phyloP scores from a whole-genome alignment of 768 basidiomycete genomes.

The Naematelia aurantialba region DNA sequence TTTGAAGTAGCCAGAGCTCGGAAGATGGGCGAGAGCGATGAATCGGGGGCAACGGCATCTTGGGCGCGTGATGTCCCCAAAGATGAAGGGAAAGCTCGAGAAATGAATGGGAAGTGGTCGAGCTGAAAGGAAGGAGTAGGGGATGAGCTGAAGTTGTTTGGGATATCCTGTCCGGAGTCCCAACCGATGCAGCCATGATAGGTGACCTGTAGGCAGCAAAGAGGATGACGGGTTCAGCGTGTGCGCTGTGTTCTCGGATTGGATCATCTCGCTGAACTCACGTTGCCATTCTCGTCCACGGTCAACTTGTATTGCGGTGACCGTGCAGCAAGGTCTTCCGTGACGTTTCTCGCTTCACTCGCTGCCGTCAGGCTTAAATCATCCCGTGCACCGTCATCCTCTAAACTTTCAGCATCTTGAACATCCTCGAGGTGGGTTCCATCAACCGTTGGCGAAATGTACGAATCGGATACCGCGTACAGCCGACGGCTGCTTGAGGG shows the following conservation, averaged over 20 bases:
- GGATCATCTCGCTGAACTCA: too few relatives aligned
- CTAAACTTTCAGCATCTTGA: not conserved
- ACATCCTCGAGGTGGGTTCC: not conserved
- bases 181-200: not conserved
- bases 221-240: not conserved
- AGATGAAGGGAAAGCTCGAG: too few relatives aligned
- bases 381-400: not conserved
- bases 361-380: not conserved
- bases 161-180: not conserved
- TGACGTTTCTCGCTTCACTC: too few relatives aligned
- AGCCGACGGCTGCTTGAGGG: not conserved
- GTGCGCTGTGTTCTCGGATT: too few relatives aligned
- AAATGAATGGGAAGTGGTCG: too few relatives aligned
- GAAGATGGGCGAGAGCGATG: slow-evolving; percentile 11
- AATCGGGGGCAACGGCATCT: too few relatives aligned
- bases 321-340: too few relatives aligned
- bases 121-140: too few relatives aligned
- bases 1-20: slow-evolving; percentile 9
- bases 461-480: not conserved
- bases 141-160: too few relatives aligned
- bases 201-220: not conserved
- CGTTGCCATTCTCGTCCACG: slow-evolving; percentile 10
- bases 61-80: too few relatives aligned
- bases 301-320: slow-evolving; percentile 8
- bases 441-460: not conserved